Conservation (phyloP, 805 yeast species). For the Komagataella ulmi region DNA sequence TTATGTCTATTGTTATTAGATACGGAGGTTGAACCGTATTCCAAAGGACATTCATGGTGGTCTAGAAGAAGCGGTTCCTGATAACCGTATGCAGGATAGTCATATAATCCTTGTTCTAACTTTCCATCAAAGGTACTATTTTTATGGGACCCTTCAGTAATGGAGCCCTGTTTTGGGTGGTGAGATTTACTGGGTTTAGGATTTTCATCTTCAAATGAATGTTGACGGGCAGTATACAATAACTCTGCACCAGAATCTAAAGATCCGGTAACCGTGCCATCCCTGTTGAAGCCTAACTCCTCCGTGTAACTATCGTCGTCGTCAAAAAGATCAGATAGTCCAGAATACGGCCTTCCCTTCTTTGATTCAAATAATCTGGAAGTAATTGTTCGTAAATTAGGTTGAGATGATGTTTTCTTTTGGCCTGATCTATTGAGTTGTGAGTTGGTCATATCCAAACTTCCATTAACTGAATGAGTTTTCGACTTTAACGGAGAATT, state of each 20-base stretch:
- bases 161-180: not conserved
- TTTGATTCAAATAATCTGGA: slow-evolving; percentile 62
- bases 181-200: slow-evolving; percentile 8
- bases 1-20: not conserved
- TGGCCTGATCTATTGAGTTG: slow-evolving; percentile 21
- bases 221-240: not conserved
- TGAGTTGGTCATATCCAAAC: slow-evolving; percentile 3
- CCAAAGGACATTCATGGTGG: not conserved
- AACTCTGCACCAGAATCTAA: slow-evolving; percentile 4
- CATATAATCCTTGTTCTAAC: not conserved
- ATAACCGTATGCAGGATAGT: not conserved
- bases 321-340: slow-evolving; percentile 33
- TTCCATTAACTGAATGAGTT: slow-evolving; percentile 2
- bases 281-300: slow-evolving; percentile 14
- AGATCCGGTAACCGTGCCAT: slow-evolving; percentile 4
- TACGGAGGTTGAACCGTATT: not conserved
- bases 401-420: slow-evolving; percentile 15
- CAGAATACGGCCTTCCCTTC: slow-evolving; percentile 62
- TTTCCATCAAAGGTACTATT: not conserved
- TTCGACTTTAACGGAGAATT: slow-evolving; percentile 1
- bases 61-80: not conserved
- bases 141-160: not conserved
- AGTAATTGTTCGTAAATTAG: slow-evolving; percentile 37
- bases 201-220: slow-evolving; percentile 2
- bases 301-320: slow-evolving; percentile 35